phyloP scores from a whole-genome alignment of 371 early-diverging fungal species.

The Dinochytrium kinnereticum region DNA sequence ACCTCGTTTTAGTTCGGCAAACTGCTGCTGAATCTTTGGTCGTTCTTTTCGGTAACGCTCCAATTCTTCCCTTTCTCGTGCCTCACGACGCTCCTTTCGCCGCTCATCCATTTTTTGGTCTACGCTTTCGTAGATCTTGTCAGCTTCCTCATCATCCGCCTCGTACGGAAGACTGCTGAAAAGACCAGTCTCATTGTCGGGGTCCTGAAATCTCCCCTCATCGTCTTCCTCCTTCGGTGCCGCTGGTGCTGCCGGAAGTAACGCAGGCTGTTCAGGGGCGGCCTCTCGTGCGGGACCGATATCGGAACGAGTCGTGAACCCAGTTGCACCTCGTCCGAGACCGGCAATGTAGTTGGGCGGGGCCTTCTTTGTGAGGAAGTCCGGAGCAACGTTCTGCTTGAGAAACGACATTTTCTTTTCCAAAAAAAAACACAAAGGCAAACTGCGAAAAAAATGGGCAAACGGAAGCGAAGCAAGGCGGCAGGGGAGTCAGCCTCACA shows the following conservation, averaged over 20 bases:
- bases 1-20: conserved; percentile 89
- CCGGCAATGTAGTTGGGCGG: conserved; percentile 93
- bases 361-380: conserved; percentile 52
- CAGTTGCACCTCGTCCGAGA: conserved; percentile 93
- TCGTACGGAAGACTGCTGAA: conserved; percentile 89
- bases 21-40: conserved; percentile 82
- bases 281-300: conserved; percentile 95
- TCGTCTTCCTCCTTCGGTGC: conserved; percentile 57
- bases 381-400: conserved; percentile 29
- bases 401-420: background rate
- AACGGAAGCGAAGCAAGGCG: background rate
- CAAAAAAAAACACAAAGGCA: conserved; percentile 3
- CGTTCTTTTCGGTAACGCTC: conserved; percentile 58
- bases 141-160: conserved; percentile 97
- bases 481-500: too few species aligned
- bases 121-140: conserved; percentile 88
- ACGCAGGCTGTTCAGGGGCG: conserved; percentile 72
- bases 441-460: background rate
- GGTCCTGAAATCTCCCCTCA: conserved; percentile 80
- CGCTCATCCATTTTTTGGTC: conserved; percentile 91
- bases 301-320: conserved; percentile 97
- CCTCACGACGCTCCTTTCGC: conserved; percentile 62
- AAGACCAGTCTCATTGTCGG: conserved; percentile 92
- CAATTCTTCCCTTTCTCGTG: conserved; percentile 57
- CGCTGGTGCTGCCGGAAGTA: conserved; percentile 41